Percentiles rank a stretch among this genome's conserved stretches.
These are phyloP conservation scores for Termitomyces sp. DNA, from an alignment of 768 basidiomycete species.

Conservation along the genomic window DNA sequence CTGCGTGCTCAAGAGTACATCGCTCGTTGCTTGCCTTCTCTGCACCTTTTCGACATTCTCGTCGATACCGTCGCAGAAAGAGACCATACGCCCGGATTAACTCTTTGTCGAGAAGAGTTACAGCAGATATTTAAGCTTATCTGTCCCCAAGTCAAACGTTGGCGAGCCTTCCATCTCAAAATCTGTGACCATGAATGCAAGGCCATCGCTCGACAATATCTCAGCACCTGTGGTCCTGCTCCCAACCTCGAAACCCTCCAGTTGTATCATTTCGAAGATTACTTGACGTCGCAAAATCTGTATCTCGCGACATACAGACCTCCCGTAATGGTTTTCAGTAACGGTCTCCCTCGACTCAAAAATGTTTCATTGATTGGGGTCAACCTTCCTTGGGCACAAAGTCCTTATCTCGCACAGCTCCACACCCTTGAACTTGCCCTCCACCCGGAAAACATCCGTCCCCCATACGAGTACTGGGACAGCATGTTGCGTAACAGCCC, in stretches of 20 bases:
- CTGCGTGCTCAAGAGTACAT: slow-evolving; percentile 41
- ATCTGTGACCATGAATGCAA: slow-evolving; percentile 58
- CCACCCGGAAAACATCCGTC: slow-evolving; percentile 53
- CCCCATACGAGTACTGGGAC: slow-evolving; percentile 49
- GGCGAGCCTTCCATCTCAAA: slow-evolving; percentile 57
- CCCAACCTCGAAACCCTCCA: slow-evolving; percentile 54
- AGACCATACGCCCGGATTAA: slow-evolving; percentile 44
- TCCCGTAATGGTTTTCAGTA: slow-evolving; percentile 53
- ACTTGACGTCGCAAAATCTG: slow-evolving; percentile 41
- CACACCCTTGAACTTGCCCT: slow-evolving; percentile 52
- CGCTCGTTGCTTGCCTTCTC: slow-evolving; percentile 20
- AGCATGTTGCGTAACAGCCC: slow-evolving; percentile 47
- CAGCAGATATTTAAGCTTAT: slow-evolving; percentile 36
- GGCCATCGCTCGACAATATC: slow-evolving; percentile 40
- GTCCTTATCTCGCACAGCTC: slow-evolving; percentile 44
- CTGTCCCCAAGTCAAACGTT: slow-evolving; percentile 40
- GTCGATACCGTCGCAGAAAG: slow-evolving; percentile 48
- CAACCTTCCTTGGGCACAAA: slow-evolving; percentile 52
- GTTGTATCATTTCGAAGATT: slow-evolving; percentile 62
- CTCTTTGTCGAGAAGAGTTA: slow-evolving; percentile 48
- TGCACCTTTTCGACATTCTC: slow-evolving; percentile 42
- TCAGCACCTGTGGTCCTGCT: slow-evolving; percentile 46
- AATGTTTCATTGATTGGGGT: slow-evolving; percentile 62
- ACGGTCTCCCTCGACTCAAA: slow-evolving; percentile 41
- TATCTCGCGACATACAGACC: slow-evolving; percentile 51